Evolutionary conservation across 2,329 filamentous ascomycete genomes (phyloP), one percentile per base, ranked within the genome.

Genomic region (Cladosporium velox): DNA sequence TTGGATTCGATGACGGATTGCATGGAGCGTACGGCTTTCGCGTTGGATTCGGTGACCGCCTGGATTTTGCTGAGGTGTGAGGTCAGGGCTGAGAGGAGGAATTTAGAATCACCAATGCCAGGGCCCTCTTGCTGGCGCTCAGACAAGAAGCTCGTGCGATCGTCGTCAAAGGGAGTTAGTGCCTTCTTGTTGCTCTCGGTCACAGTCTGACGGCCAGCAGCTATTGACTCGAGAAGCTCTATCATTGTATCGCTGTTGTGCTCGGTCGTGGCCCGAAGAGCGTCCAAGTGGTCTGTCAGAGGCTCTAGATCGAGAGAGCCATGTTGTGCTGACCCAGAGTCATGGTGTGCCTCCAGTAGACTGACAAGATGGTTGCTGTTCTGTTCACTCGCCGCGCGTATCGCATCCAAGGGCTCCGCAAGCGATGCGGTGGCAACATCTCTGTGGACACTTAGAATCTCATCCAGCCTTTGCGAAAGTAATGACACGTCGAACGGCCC

Each of bases 21-120:
- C n/a, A 47, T 47, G 41, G 41, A 47, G n/a, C 41, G 41, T 5
- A 47, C 41, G n/a, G 41, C n/a, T 47, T 47, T 47, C 28, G 52
- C 52, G 28, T 55, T 55, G 28, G 52, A 32, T 60, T 74, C 73
- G n/a, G 72, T 72, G 15, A 75, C 67, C 32, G 72, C 67, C 59
- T 75, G 73, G 28, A 75, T 73, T 44, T 72, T 71, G 59, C 68
- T 69, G 51, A 75, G 69, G 59, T 75, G 73, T 1, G 69, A 71
- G 14, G 71, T 71, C 4, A 75, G 61, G 12, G 71, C 73, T 3
- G 70, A 72, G 28, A 75, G 65, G 14, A 74, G 55, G 66, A 74
- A 74, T 38, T 71, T 72, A 14, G 67, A 49, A 51, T 72, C 70
- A 18, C 73, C 73, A 2, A 67, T 63, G 3, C 72, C 69, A 6